Evolutionary conservation across 805 yeast species (phyloP), one percentile per base, ranked within the genome.

Genomic region (Schwanniomyces occidentalis): DNA sequence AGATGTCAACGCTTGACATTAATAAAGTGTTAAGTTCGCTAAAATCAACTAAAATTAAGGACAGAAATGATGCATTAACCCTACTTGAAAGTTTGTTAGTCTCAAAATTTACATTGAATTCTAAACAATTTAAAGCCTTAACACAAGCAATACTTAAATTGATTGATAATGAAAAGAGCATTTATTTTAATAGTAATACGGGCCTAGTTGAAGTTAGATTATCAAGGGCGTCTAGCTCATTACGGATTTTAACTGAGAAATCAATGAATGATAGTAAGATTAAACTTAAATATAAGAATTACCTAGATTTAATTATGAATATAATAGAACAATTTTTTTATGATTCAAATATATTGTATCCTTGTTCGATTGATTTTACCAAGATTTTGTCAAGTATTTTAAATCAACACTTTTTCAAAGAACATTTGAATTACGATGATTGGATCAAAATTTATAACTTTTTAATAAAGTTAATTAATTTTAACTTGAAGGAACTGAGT

Each of bases 11-110:
- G 6, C 34, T 48, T 40, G 56, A 54, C 39, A 42, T 52, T 34
- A 38, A 41, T 26, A 42, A 44, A 31, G 32, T 45, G 17, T 25
- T 31, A 46, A 59, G 28, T 5, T 45, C 49, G 8, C 57, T 80
- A 24, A 60, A 59, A 16, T 80, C 86, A 1, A 40, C 69, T 3
- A 80, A 73, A 46, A 58, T 76, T 20, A 73, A 71, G 41, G 85
- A 78, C 9, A 58, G 86, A 24, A 75, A 63, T 42, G 77, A 72
- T 30, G 83, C 75, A 0, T 47, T 81, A 6, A 38, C 56, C 18
- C 15, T 31, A 2, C 40, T 59, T 10, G 62, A 59, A 18, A 19
- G 30, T 6, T 34, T 50, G 23, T 14, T 56, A 53, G 8, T 26
- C 28, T 27, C 52, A 44, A 38, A 49, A 44, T 34, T 47, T 39